phyloP scores from a whole-genome alignment of 2,329 filamentous ascomycete species.

The Apiospora phragmitis region DNA sequence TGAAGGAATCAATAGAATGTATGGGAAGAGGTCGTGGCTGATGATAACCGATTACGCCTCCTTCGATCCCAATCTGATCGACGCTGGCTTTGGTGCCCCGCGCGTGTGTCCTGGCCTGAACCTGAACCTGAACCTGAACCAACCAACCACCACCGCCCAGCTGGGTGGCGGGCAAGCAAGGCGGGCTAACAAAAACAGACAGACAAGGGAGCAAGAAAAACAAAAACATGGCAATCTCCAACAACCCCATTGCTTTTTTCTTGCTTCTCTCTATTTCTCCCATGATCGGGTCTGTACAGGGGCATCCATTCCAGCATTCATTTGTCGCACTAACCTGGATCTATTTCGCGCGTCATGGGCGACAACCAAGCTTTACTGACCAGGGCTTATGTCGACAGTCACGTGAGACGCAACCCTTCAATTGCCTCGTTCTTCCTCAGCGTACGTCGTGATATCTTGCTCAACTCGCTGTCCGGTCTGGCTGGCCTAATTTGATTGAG shows the following conservation, averaged over 20 bases:
- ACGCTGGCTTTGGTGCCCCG: not conserved
- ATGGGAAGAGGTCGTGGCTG: not conserved
- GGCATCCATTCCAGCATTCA: not conserved
- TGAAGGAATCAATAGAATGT: not conserved
- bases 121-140: not conserved
- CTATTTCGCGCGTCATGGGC: not conserved
- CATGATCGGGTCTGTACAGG: not conserved
- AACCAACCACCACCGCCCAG: not conserved
- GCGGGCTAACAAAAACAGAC: not conserved
- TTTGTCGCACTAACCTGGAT: not conserved
- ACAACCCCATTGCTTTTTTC: not conserved
- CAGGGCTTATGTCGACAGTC: not conserved
- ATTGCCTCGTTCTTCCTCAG: constrained; percentile 39
- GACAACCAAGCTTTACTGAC: not conserved
- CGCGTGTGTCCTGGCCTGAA: not conserved
- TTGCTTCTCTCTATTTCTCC: not conserved
- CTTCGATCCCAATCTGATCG: not conserved
- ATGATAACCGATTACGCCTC: not conserved
- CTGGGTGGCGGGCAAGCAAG: not conserved
- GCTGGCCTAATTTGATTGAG: constrained; percentile 45
- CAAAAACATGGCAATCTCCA: constrained; percentile 5
- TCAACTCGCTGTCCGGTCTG: constrained; percentile 57
- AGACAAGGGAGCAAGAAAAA: not conserved
- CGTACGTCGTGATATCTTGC: constrained; percentile 49
- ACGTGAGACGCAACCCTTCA: constrained; percentile 23